Percentiles rank a stretch among this genome's conserved stretches.
Conservation (phyloP, 2,329 filamentous ascomycete species). For the Fusarium sp. region DNA sequence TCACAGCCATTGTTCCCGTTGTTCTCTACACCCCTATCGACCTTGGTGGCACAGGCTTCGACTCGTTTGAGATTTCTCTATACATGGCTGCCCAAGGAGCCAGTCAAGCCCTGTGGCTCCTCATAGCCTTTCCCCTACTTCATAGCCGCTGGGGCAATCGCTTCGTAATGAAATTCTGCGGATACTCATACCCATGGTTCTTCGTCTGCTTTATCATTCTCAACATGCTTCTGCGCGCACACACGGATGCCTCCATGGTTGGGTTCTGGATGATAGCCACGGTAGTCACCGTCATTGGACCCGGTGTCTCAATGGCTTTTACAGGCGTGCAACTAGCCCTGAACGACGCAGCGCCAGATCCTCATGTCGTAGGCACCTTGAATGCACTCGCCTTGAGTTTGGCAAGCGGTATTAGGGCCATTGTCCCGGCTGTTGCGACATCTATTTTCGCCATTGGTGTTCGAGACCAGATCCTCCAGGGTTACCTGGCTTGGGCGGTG, state of each 20-base stretch:
- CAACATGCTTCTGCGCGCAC: constrained; percentile 57
- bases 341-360: constrained; percentile 77
- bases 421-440: constrained; percentile 73
- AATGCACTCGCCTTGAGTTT: constrained; percentile 72
- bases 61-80: constrained; percentile 70
- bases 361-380: constrained; percentile 73
- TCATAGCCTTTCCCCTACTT: constrained; percentile 75
- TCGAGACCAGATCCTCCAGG: constrained; percentile 68
- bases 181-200: constrained; percentile 69
- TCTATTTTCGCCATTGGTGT: constrained; percentile 76
- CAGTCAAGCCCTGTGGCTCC: constrained; percentile 76
- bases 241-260: constrained; percentile 49
- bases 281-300: constrained; percentile 62
- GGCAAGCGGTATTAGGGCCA: constrained; percentile 69
- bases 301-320: constrained; percentile 75
- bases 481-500: constrained; percentile 61
- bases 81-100: constrained; percentile 73
- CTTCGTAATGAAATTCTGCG: constrained; percentile 69
- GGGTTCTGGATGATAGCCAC: constrained; percentile 67
- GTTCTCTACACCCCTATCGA: constrained; percentile 72
- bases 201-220: constrained; percentile 69
- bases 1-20: constrained; percentile 76
- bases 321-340: constrained; percentile 78
- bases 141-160: constrained; percentile 75
- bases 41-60: constrained; percentile 74